phyloP scores from a whole-genome alignment of 768 basidiomycete species.

The Favolaschia claudopus region DNA sequence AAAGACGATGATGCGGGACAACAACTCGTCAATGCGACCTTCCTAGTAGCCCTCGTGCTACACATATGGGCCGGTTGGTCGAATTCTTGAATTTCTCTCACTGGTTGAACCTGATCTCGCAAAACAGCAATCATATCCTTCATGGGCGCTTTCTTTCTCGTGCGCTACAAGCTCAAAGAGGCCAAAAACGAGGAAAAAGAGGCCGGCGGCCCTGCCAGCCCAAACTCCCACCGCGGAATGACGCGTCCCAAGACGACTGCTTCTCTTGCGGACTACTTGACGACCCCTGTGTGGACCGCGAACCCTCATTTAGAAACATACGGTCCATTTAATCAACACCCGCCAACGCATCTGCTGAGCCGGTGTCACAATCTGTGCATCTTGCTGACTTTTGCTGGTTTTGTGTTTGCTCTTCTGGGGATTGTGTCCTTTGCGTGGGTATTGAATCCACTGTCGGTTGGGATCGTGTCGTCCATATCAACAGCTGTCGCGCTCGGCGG shows the following conservation, averaged over 20 bases:
- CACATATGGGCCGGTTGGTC: constrained; percentile 59
- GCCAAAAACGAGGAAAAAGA: constrained; percentile 57
- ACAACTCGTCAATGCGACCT: constrained; percentile 51
- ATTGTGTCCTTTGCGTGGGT: constrained; percentile 62
- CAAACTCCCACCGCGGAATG: neutral
- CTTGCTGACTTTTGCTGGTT: constrained; percentile 53
- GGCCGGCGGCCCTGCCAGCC: constrained; percentile 34
- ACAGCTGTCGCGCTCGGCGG: constrained; percentile 4
- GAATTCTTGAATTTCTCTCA: neutral
- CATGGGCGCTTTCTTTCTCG: constrained; percentile 61
- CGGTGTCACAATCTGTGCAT: constrained; percentile 60
- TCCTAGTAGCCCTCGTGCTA: constrained; percentile 61
- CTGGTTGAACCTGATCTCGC: neutral
- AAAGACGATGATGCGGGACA: constrained; percentile 28
- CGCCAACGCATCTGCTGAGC: constrained; percentile 55
- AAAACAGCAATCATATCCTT: constrained; percentile 50
- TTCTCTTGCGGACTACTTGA: neutral
- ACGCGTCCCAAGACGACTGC: constrained; percentile 21
- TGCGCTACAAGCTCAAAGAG: constrained; percentile 61
- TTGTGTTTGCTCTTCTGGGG: constrained; percentile 57
- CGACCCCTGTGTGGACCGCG: constrained; percentile 44
- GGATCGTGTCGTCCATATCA: constrained; percentile 33
- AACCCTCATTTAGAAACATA: constrained; percentile 62
- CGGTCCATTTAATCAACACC: constrained; percentile 50
- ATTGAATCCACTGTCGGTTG: constrained; percentile 50